phyloP scores from a whole-genome alignment of 371 early-diverging fungal species.

The Saksenaea vasiformis region DNA sequence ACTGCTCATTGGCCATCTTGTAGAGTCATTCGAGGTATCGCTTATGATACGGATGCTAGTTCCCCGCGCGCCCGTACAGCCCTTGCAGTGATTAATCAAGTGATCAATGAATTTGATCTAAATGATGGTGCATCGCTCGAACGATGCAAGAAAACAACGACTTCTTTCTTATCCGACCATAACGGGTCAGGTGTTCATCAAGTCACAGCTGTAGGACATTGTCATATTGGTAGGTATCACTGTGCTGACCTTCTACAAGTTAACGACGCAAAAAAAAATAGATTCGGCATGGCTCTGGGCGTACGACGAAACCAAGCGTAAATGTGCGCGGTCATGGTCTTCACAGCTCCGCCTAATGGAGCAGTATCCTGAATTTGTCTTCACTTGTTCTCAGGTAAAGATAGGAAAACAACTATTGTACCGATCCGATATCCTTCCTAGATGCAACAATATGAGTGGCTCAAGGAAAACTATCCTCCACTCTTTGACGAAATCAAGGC shows the following conservation, averaged over 20 bases:
- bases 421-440: background rate
- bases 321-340: constrained; percentile 91
- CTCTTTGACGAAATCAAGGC: constrained; percentile 79
- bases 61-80: constrained; percentile 69
- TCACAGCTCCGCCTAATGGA: constrained; percentile 88
- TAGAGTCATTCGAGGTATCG: constrained; percentile 76
- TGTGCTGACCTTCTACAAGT: background rate
- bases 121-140: constrained; percentile 58
- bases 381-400: constrained; percentile 86
- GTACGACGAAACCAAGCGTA: constrained; percentile 95
- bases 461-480: constrained; percentile 78
- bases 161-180: constrained; percentile 62
- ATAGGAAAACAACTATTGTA: background rate
- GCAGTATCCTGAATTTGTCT: constrained; percentile 83
- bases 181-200: constrained; percentile 63
- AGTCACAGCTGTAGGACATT: constrained; percentile 85
- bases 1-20: constrained; percentile 16
- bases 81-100: constrained; percentile 74
- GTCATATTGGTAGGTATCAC: constrained; percentile 70
- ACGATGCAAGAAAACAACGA: constrained; percentile 57
- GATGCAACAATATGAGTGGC: constrained; percentile 94
- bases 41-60: constrained; percentile 70
- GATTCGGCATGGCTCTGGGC: constrained; percentile 91
- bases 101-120: constrained; percentile 73
- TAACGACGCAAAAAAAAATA: background rate